Evolutionary conservation across 768 basidiomycete genomes (phyloP), one percentile per base, ranked within the genome.

Genomic region (Neoboletus subvelutipes): DNA sequence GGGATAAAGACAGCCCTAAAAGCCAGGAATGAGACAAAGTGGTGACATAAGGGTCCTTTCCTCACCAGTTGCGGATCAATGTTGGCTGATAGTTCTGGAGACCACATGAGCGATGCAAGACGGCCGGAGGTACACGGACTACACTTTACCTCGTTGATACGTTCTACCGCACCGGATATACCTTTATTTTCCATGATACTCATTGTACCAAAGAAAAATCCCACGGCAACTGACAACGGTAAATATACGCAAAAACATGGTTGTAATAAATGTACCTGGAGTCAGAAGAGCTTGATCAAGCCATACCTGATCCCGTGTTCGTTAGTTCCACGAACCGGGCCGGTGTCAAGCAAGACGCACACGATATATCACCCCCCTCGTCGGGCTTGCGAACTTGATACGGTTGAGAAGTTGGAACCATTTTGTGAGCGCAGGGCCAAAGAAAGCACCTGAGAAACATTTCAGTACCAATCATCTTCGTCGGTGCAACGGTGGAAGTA

Each of bases 231-330:
- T 78, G 52, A 15, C 11, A 22, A 59, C 52, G 43, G 45, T 58
- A 52, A 58, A 60, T 50, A 34, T 7, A 12, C 17, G 47, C 20
- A 31, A 46, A 4, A 28, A 20, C 3, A 12, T 63, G 76, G 40
- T 37, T 0, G 26, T 20, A 18, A 28, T 20, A 12, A 37, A 42
- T 36, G 58, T 60, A 83, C 86, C 76, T 11, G 94, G 93, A 1
- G 91, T 87, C 46, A 92, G 75, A 13, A 90, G 64, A 6, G 83
- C 81, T 73, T 96, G 94, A 69, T 95, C 94, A 28, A 94, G 77
- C 72, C 81, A 90, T 7, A 92, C 89, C 89, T 88, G 67, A 48
- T 42, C 36, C 50, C 49, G 28, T 34, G 50, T 26, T 12, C 10
- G 9, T 65, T 8, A 58, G 45, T 11, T 26, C 11, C 41, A 28